Conservation (phyloP, 352 stramenopile genomes). For the Pythium plurisporium region DNA sequence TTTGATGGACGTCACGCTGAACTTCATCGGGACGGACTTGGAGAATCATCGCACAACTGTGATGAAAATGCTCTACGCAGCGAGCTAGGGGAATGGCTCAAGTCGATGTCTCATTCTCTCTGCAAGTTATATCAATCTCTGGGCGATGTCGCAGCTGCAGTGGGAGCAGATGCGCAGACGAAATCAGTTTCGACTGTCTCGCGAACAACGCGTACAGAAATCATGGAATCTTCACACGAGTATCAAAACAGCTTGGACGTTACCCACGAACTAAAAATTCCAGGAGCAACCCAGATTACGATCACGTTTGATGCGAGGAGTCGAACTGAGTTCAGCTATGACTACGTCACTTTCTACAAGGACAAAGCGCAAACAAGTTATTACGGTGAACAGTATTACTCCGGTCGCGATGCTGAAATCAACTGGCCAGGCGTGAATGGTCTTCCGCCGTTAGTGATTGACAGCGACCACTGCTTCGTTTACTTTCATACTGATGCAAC, state of each 20-base stretch:
- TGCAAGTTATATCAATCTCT: constrained; percentile 34
- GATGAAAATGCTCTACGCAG: no score
- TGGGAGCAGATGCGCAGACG: constrained; percentile 30
- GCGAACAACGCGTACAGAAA: constrained; percentile 42
- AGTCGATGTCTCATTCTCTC: constrained; percentile 22
- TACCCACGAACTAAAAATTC: constrained; percentile 62
- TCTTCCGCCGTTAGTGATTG: constrained; percentile 66
- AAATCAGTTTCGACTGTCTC: constrained; percentile 37
- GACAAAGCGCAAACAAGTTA: constrained; percentile 45
- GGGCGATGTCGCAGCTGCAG: constrained; percentile 21
- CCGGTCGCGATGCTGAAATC: constrained; percentile 57
- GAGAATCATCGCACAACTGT: not conserved
- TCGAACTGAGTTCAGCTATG: constrained; percentile 83
- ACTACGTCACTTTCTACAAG: constrained; percentile 88
- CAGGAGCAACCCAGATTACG: constrained; percentile 62
- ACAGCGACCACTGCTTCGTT: constrained; percentile 75
- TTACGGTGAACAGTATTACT: constrained; percentile 74
- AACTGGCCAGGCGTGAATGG: constrained; percentile 78
- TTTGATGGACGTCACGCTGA: no score
- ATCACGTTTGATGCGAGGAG: constrained; percentile 80
- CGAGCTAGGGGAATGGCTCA: constrained; percentile 12
- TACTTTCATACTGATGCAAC: constrained; percentile 82
- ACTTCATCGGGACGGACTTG: no score
- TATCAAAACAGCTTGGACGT: constrained; percentile 80
- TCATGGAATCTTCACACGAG: constrained; percentile 76